Percentiles rank a stretch among this genome's conserved stretches.
phyloP scores from a whole-genome alignment of 208 protist species.

The Novymonas esmeraldas region DNA sequence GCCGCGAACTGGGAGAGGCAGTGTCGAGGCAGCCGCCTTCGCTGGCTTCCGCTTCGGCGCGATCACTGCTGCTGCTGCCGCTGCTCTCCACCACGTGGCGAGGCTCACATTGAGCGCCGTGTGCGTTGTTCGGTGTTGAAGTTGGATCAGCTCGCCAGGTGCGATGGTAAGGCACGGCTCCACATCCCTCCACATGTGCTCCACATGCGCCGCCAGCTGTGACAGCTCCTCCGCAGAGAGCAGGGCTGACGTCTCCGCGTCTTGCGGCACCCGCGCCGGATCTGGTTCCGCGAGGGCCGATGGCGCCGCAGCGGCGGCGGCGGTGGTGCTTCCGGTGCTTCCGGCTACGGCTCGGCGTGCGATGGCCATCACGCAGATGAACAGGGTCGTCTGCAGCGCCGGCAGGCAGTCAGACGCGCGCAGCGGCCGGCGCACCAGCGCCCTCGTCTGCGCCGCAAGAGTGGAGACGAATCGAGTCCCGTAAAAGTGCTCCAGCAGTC shows the following conservation, averaged over 20 bases:
- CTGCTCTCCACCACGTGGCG: conserved; percentile 5
- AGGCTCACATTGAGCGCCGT: conserved; percentile 16
- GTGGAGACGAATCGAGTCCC: background rate
- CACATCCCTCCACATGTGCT: conserved; percentile 2
- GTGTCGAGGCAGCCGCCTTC: too few species aligned
- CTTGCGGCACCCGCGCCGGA: too few species aligned
- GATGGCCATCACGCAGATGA: background rate
- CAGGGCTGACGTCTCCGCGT: too few species aligned
- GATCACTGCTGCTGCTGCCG: background rate
- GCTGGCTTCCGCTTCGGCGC: background rate
- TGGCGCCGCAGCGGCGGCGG: too few species aligned
- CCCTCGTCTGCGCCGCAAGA: background rate
- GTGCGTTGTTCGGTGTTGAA: conserved; percentile 16
- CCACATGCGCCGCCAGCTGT: conserved; percentile 1
- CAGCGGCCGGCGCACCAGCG: too few species aligned
- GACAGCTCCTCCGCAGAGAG: conserved; percentile 1
- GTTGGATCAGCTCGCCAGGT: background rate
- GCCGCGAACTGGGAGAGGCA: too few species aligned
- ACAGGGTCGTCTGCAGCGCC: conserved; percentile 1
- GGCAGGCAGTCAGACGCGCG: too few species aligned
- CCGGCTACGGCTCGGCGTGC: background rate
- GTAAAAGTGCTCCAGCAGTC: background rate
- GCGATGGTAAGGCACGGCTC: background rate
- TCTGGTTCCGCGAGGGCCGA: too few species aligned
- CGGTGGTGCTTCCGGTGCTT: too few species aligned